Conservation (phyloP, 805 yeast species). For the Blastobotrys peoriensis region DNA sequence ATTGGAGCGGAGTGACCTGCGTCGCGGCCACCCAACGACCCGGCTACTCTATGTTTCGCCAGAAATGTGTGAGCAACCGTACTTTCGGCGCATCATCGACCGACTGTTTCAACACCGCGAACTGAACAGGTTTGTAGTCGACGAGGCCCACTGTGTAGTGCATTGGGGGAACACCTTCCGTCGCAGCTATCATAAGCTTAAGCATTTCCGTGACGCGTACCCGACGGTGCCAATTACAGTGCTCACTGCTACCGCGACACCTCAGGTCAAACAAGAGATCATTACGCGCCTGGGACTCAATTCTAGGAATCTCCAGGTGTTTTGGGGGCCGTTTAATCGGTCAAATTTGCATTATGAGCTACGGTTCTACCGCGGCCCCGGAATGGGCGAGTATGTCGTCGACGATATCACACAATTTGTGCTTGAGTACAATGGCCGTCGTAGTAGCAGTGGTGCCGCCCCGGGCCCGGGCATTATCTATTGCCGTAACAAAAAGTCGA, state of each 20-base stretch:
- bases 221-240: conserved; percentile 89
- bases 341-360: conserved; percentile 78
- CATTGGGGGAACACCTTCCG: conserved; percentile 98
- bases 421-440: conserved; percentile 18
- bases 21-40: conserved; percentile 64
- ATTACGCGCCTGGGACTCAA: conserved; percentile 72
- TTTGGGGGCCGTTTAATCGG: conserved; percentile 87
- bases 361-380: conserved; percentile 14
- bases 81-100: conserved; percentile 59
- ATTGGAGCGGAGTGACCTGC: conserved; percentile 56
- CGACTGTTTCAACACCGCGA: conserved; percentile 48
- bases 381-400: conserved; percentile 12
- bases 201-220: conserved; percentile 61
- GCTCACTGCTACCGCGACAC: conserved; percentile 89
- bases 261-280: conserved; percentile 35
- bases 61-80: conserved; percentile 53
- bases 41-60: conserved; percentile 89
- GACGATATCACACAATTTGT: conserved; percentile 18
- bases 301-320: conserved; percentile 40
- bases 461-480: conserved; percentile 70
- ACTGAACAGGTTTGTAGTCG: conserved; percentile 82
- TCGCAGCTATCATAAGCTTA: conserved; percentile 81
- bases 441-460: conserved; percentile 6
- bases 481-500: conserved; percentile 81
- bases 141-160: conserved; percentile 96